phyloP scores from a whole-genome alignment of 148 eudicot species.

The Heliosperma pusillum region DNA sequence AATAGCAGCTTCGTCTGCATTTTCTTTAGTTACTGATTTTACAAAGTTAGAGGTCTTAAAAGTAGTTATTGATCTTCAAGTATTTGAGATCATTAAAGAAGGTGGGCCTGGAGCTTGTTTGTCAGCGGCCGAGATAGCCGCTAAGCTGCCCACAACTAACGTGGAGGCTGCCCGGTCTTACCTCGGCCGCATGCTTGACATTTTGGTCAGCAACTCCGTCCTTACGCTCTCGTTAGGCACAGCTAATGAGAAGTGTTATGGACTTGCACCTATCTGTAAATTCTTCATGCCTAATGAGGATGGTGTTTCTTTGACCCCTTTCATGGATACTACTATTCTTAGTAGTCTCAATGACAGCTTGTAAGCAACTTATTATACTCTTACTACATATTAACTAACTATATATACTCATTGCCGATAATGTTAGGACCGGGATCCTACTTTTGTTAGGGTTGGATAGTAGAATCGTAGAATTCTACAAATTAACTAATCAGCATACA shows the following conservation, averaged over 20 bases:
- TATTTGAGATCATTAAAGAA: constrained; percentile 13
- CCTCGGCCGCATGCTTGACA: constrained; percentile 51
- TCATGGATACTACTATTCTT: neutral
- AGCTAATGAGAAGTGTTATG: constrained; percentile 48
- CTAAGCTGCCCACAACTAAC: constrained; percentile 35
- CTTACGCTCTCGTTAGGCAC: constrained; percentile 30
- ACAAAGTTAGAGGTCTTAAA: neutral
- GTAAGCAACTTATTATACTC: neutral
- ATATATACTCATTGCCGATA: too few relatives aligned
- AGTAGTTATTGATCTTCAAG: constrained; percentile 13
- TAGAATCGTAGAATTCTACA: too few relatives aligned
- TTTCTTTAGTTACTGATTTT: neutral
- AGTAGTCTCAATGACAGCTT: neutral
- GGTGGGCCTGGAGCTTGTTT: constrained; percentile 36
- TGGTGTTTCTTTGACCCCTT: constrained; percentile 28
- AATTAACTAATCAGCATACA: too few relatives aligned
- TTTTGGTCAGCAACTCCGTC: constrained; percentile 43
- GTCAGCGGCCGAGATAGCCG: constrained; percentile 42
- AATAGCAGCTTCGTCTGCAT: neutral
- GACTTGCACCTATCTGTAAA: constrained; percentile 51
- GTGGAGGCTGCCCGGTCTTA: constrained; percentile 3
- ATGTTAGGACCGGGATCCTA: too few relatives aligned
- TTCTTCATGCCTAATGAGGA: constrained; percentile 46
- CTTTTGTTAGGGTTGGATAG: too few relatives aligned
- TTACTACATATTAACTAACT: too few relatives aligned